Base-by-base conservation (phyloP, 805 yeast genomes). In the Tetrapisispora pingtungensis region DNA sequence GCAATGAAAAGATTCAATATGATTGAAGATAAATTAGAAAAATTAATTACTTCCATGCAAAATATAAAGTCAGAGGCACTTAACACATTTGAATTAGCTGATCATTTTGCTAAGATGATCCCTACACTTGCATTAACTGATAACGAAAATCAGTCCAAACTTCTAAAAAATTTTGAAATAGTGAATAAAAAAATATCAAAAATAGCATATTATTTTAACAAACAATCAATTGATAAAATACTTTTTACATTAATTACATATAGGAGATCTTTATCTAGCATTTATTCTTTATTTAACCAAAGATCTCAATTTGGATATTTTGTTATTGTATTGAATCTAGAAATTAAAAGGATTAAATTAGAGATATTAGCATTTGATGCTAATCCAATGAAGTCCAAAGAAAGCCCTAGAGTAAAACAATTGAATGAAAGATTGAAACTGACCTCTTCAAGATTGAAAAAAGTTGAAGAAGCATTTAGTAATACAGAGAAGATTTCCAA, bases 241-340 rank as follows among this genome's bases (percentile, higher is more conserved):
- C 94, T 95, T 1, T 75, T 84, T 28, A 84, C 95, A 1, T 68
- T 90, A 33, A 95, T 88, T 58, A 96, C 86, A 60, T 87, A 90
- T 58, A 68, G 79, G 43, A 72, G 96, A 41, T 68, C 79, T n/a
- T 75, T 88, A 20, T 80, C 81, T 10, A 83, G 95, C 18, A 74
- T 86, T 32, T 74, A 82, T 50, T 73, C 77, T 38, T 77, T 84
- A 3, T 80, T 89, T 51, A 78, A 78, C 38, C 86, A 85, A 44
- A 73, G 97, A 51, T 72, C 77, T 45, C 82, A 80, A 52, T 59
- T 73, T 2, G 66, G 74, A 26, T 56, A 65, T 37, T 68, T 68
- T 40, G 62, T 77, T 26, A 60, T 71, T 7, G 66, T 69, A 13
- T 67, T 76, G 33, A 77, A 74, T 40, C 54, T 65, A 24, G 81